Percentiles rank a stretch among this genome's conserved stretches.
Evolutionary conservation across 2,329 filamentous ascomycete species (phyloP).

Genomic region (Coleophoma cylindrospora): DNA sequence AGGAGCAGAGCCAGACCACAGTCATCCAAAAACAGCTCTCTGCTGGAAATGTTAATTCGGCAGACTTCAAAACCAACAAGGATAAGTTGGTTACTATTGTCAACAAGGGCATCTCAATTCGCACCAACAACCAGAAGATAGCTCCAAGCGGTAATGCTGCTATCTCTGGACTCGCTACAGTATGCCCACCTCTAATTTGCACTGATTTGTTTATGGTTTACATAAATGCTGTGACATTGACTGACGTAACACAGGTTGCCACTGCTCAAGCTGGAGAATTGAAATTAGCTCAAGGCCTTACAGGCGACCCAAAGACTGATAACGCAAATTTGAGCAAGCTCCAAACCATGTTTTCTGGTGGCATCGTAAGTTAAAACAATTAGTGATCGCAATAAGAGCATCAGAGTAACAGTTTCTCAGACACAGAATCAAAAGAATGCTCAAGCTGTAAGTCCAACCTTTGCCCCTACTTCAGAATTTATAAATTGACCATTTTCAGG

Average conservation of each 20-base stretch:
- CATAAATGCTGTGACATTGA: background rate
- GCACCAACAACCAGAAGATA: conserved; percentile 9
- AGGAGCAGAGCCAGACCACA: conserved; percentile 8
- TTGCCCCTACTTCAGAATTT: background rate
- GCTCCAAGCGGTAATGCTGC: conserved; percentile 7
- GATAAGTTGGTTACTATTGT: conserved; percentile 10
- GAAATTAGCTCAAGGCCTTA: conserved; percentile 8
- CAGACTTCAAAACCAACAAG: conserved; percentile 5
- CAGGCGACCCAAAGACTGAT: conserved; percentile 6
- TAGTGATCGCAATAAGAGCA: too few species aligned
- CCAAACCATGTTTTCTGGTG: conserved; percentile 7
- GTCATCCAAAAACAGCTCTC: conserved; percentile 5
- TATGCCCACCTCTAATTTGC: background rate
- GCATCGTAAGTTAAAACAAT: background rate
- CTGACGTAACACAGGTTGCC: conserved; percentile 4
- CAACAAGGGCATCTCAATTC: conserved; percentile 6
- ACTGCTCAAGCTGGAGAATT: conserved; percentile 9
- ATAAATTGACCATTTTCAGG: background rate
- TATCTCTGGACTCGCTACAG: conserved; percentile 7
- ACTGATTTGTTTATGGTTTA: background rate
- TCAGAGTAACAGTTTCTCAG: too few species aligned
- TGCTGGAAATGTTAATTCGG: background rate
- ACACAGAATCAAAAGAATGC: conserved; percentile 14
- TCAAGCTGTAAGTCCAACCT: conserved; percentile 5
- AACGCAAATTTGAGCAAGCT: conserved; percentile 4